Conservation (phyloP, 805 yeast genomes). For the Kazachstania bromeliacearum region DNA sequence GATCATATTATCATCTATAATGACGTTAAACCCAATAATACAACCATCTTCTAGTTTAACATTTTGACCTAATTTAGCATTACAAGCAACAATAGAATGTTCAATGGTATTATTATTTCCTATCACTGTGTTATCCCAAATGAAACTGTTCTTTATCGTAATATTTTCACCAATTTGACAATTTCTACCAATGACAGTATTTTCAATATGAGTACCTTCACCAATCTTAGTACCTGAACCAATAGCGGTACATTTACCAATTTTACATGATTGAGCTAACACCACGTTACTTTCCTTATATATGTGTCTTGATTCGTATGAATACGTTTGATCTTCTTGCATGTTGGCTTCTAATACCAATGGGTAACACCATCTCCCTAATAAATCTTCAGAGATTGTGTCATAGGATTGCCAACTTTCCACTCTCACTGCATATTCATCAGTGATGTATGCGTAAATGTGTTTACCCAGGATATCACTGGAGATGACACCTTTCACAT, state of each 20-base stretch:
- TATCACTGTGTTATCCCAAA: slow-evolving; percentile 77
- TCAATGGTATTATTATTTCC: slow-evolving; percentile 52
- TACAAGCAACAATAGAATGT: slow-evolving; percentile 63
- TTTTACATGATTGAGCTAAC: slow-evolving; percentile 84
- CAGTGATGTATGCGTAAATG: slow-evolving; percentile 78
- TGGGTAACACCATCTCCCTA: slow-evolving; percentile 91
- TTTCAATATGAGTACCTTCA: slow-evolving; percentile 53
- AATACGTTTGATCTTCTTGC: slow-evolving; percentile 59
- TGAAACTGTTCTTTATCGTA: slow-evolving; percentile 58
- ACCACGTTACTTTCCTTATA: slow-evolving; percentile 86
- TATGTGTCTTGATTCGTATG: slow-evolving; percentile 74
- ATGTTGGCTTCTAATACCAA: slow-evolving; percentile 79
- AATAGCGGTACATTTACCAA: slow-evolving; percentile 71
- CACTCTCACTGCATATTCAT: slow-evolving; percentile 88
- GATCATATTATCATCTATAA: slow-evolving; percentile 44
- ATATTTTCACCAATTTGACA: slow-evolving; percentile 80
- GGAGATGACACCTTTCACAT: slow-evolving; percentile 81
- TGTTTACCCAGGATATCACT: slow-evolving; percentile 86
- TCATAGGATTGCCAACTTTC: slow-evolving; percentile 91
- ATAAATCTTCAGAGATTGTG: slow-evolving; percentile 79
- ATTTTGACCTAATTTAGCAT: slow-evolving; percentile 44
- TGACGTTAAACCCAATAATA: slow-evolving; percentile 69
- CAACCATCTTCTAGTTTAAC: slow-evolving; percentile 56
- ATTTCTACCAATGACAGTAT: slow-evolving; percentile 76
- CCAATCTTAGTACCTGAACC: slow-evolving; percentile 74